phyloP scores from a whole-genome alignment of 306 rosid genomes.

The Quercus engelmannii region DNA sequence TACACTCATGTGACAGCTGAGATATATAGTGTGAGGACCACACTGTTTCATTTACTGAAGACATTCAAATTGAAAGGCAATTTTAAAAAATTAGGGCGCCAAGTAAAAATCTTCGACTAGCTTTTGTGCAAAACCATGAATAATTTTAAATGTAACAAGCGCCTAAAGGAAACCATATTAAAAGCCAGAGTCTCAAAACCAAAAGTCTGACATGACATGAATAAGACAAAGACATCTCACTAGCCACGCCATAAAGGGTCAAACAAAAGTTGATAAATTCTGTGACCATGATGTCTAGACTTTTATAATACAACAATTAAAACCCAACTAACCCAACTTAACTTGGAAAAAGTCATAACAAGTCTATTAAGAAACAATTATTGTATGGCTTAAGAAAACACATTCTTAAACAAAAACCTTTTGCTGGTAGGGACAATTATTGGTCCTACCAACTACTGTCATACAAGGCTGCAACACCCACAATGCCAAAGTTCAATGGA shows the following conservation, averaged over 20 bases:
- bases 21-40: background rate
- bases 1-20: background rate
- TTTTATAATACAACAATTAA: conserved; percentile 15
- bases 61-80: background rate
- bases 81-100: conserved; percentile 23
- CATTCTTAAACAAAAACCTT: conserved; percentile 5
- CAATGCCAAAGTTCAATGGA: background rate
- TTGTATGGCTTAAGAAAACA: background rate
- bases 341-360: conserved; percentile 16
- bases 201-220: conserved; percentile 23
- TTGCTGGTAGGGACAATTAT: background rate
- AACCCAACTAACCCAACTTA: conserved; percentile 22
- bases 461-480: background rate
- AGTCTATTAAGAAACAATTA: conserved; percentile 6
- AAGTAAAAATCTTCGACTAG: conserved; percentile 1
- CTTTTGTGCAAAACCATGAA: background rate
- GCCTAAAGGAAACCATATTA: conserved; percentile 11
- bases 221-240: conserved; percentile 41
- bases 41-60: background rate
- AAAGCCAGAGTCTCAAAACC: background rate
- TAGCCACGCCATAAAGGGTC: conserved; percentile 13
- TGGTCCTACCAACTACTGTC: conserved; percentile 7
- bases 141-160: conserved; percentile 24
- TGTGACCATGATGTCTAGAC: background rate
- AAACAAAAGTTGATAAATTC: background rate